Evolutionary conservation across 2,329 filamentous ascomycete species (phyloP), one percentile per base, ranked within the genome.

Genomic region (Thelonectria blattea): DNA sequence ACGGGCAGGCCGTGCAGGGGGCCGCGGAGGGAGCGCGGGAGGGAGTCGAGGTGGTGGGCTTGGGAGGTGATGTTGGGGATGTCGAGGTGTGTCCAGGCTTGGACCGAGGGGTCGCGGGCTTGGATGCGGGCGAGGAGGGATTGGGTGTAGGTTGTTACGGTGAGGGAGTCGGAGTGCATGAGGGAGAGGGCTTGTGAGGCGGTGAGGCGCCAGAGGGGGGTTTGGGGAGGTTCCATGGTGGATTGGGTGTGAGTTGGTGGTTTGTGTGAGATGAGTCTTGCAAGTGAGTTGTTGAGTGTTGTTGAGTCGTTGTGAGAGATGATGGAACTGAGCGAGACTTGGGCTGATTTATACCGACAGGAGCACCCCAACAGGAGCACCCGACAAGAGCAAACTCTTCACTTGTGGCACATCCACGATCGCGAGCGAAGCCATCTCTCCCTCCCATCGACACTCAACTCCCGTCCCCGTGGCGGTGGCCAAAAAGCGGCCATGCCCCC

Each of bases 1-100:
- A 89, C 74, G 0, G 83, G 79, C 4, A 88, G 72, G 1, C 86
- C 86, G 67, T 88, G 85, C 0, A 88, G 74, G 0, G 82, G 83
- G 0, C 85, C 85, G 55, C 86, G 76, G 45, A 82, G 67, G 5
- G 78, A 75, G 1, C 61, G 56, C 0, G 84, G 81, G 1, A 87
- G 63, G 30, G 74, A 62, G 64, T 88, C 86, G 1, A 88, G 77
- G 20, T 71, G 68, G 41, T 73, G 76, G 2, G 86, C 86, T 52
- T 83, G 79, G 7, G 74, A 65, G 1, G 87, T 71, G 2, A 87
- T 79, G 15, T 74, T 69, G 0, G 77, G 73, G 0, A 75, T 74
- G 56, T 82, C 72, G 1, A 85, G 70, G 61, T 81, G 78, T 0
- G 75, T 81, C 83, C 83, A 85, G 8, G 83, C 83, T 63, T 82